Conservation (phyloP, 148 eudicot genomes). For the Persicaria maculosa region DNA sequence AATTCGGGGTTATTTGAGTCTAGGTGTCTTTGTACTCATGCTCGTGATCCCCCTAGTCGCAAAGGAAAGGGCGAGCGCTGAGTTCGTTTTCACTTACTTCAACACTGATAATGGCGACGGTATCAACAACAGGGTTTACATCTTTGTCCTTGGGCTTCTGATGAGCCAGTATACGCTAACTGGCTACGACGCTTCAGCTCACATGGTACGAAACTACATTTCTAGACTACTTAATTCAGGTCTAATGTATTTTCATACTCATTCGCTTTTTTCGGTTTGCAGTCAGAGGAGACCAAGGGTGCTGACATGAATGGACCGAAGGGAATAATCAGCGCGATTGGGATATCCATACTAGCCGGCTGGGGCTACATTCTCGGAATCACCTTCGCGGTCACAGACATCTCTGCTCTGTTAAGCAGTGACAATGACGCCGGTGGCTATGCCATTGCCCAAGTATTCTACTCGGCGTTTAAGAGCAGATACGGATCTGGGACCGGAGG, state of each 20-base stretch:
- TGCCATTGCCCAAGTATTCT: conserved; percentile 31
- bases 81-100: conserved; percentile 46
- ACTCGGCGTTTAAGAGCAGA: conserved; percentile 62
- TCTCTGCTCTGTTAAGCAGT: conserved; percentile 23
- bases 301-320: conserved; percentile 87
- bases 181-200: conserved; percentile 94
- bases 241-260: neutral
- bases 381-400: conserved; percentile 75
- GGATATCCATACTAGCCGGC: conserved; percentile 71
- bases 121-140: conserved; percentile 53
- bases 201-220: conserved; percentile 41
- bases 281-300: conserved; percentile 84
- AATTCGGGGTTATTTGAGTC: conserved; percentile 52
- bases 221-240: too few relatives aligned
- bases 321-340: conserved; percentile 87
- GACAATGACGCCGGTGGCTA: too few relatives aligned
- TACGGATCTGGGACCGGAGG: conserved; percentile 84
- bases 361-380: conserved; percentile 91
- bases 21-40: conserved; percentile 5
- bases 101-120: conserved; percentile 21
- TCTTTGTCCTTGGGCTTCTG: conserved; percentile 74
- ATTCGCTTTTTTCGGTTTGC: conserved; percentile 21
- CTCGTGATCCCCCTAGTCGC: too few relatives aligned
- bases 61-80: too few relatives aligned
- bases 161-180: conserved; percentile 89